Evolutionary conservation across 108 stramenopile genomes (phyloP).

Genomic region (Nitzschia sp.): DNA sequence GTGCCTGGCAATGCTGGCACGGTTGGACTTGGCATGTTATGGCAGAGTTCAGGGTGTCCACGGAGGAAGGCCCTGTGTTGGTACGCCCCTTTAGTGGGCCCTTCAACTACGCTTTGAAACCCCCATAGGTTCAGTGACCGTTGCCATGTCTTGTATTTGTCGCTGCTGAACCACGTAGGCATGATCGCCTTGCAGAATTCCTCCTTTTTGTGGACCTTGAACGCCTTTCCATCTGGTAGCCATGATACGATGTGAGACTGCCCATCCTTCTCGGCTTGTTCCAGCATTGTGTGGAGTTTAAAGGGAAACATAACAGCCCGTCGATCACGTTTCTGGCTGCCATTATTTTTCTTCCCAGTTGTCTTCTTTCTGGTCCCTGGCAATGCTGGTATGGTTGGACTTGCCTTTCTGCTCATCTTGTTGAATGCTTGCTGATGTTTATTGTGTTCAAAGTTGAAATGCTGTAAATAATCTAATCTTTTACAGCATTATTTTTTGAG

Average conservation of each 20-base stretch:
- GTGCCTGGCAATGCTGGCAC: too few species aligned
- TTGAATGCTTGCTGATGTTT: too few species aligned
- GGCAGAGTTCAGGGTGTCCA: not conserved
- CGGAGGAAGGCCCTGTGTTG: not conserved
- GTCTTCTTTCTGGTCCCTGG: too few species aligned
- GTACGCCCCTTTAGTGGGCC: not conserved
- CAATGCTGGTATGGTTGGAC: too few species aligned
- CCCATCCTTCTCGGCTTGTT: constrained; percentile 43
- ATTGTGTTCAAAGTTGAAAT: too few species aligned
- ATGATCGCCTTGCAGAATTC: constrained; percentile 48
- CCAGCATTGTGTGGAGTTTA: constrained; percentile 53
- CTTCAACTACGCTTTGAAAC: constrained; percentile 1
- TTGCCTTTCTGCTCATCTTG: too few species aligned
- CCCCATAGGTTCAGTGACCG: constrained; percentile 33
- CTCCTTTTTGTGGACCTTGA: constrained; percentile 53
- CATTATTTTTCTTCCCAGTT: too few species aligned
- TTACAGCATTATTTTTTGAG: too few species aligned
- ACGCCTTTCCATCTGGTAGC: constrained; percentile 60
- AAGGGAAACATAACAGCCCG: too few species aligned
- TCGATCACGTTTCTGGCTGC: too few species aligned
- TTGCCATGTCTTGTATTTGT: constrained; percentile 56
- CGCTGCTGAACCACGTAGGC: constrained; percentile 49
- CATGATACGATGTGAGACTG: constrained; percentile 51
- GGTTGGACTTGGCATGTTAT: too few species aligned
- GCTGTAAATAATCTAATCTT: too few species aligned